phyloP scores from a whole-genome alignment of 305 asterid genomes.

The Fraxinus latifolia region DNA sequence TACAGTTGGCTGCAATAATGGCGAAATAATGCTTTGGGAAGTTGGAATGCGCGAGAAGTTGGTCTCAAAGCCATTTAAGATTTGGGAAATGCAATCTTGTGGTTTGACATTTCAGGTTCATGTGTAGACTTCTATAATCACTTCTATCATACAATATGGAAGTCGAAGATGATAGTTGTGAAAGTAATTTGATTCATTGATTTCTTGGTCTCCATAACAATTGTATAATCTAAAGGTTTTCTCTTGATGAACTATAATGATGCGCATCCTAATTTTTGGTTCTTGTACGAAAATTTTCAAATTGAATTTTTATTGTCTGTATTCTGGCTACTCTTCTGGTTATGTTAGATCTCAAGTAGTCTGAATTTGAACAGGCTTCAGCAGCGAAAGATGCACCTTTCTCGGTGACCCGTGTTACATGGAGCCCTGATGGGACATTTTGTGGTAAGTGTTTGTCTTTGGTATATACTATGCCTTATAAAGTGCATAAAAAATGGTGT shows the following conservation, averaged over 20 bases:
- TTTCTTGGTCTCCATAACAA: constrained; percentile 10
- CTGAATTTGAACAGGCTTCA: constrained; percentile 63
- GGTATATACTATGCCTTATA: constrained; percentile 5
- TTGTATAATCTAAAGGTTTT: constrained; percentile 8
- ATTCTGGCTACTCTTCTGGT: neutral
- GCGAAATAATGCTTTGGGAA: constrained; percentile 84
- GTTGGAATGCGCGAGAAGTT: constrained; percentile 73
- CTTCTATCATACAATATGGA: neutral
- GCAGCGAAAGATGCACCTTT: constrained; percentile 74
- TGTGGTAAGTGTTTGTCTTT: constrained; percentile 48
- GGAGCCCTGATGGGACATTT: constrained; percentile 84
- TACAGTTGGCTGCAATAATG: constrained; percentile 78
- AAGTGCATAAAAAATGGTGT: constrained; percentile 2
- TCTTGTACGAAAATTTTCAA: neutral
- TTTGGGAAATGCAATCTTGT: constrained; percentile 71
- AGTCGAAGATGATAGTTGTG: constrained; percentile 8
- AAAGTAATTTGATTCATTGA: constrained; percentile 12
- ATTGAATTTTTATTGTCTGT: neutral
- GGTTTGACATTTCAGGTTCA: constrained; percentile 66
- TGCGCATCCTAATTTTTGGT: neutral
- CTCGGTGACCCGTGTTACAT: constrained; percentile 68
- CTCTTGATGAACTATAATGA: constrained; percentile 8
- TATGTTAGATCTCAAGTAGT: constrained; percentile 22
- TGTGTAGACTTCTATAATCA: constrained; percentile 6
- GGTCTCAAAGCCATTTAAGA: constrained; percentile 67